Evolutionary conservation across 495 filamentous ascomycete genomes (phyloP), one percentile per base, ranked within the genome.

Genomic region (Aspergillus baeticus): DNA sequence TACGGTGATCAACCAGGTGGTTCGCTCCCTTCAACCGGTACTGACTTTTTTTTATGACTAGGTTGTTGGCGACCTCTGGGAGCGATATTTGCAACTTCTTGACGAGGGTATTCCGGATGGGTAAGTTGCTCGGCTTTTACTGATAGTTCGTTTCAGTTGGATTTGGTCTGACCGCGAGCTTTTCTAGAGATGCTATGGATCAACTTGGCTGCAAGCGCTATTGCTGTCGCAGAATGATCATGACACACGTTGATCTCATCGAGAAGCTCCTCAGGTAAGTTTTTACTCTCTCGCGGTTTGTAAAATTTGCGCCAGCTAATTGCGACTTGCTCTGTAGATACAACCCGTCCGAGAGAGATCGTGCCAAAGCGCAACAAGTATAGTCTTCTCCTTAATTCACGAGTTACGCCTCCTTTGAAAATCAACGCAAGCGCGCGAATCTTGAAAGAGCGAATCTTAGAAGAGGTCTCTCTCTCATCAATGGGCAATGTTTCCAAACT

Each of bases 241-340:
- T 98, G 91, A 98, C 94, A n/a, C 94, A 98, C 70, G 95, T 98
- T 58, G 94, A 98, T 69, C 77, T 98, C 50, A 98, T 98, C 59
- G 94, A 98, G 81, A 98, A 98, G 78, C 82, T 98, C 17, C 81
- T 98, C 21, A 91, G 93, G 92, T 98, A 83, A 63, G 81, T 59
- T 10, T 4, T 37, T 3, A 10, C 15, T 33, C n/a, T n/a, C n/a
- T n/a, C n/a, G n/a, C n/a, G n/a, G n/a, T n/a, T n/a, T 1, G 2
- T 3, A 10, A 20, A 41, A 46, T 31, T n/a, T n/a, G n/a, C n/a
- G n/a, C n/a, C n/a, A n/a, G 15, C 35, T 58, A 23, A 60, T 22
- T 6, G 4, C 4, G 26, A 4, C 35, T 17, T 10, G n/a, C 29
- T 37, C 23, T 29, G 11, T 11, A 64, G 69, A 3, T 69, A 73